phyloP scores from a whole-genome alignment of 805 yeast genomes.

The Wickerhamomyces hampshirensis region DNA sequence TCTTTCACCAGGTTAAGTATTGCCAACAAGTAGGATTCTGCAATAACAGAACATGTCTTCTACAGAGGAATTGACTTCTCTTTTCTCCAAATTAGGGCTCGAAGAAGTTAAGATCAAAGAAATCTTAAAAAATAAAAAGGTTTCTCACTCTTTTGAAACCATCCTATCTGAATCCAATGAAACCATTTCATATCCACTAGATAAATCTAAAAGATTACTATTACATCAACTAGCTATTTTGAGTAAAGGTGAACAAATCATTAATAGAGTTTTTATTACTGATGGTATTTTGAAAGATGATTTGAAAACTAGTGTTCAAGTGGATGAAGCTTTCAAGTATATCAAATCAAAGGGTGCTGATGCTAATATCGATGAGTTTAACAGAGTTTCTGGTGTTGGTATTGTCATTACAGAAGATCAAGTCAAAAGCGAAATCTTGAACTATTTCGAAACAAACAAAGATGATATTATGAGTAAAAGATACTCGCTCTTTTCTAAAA shows the following conservation, averaged over 20 bases:
- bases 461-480: conserved; percentile 64
- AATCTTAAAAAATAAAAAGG: conserved; percentile 80
- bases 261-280: conserved; percentile 48
- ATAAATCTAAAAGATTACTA: conserved; percentile 57
- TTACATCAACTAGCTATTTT: conserved; percentile 76
- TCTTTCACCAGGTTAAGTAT: too few species aligned
- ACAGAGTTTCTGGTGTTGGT: conserved; percentile 78
- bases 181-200: conserved; percentile 34
- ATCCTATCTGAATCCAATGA: conserved; percentile 44
- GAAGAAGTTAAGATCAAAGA: conserved; percentile 74
- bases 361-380: conserved; percentile 47
- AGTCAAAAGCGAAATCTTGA: conserved; percentile 50
- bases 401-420: conserved; percentile 62
- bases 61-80: conserved; percentile 31
- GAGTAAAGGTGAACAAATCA: conserved; percentile 48
- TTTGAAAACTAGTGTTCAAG: conserved; percentile 64
- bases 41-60: conserved; percentile 13
- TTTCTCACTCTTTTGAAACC: conserved; percentile 60
- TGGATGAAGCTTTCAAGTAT: conserved; percentile 77
- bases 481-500: conserved; percentile 71
- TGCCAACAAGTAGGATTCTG: too few species aligned
- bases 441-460: conserved; percentile 56
- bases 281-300: conserved; percentile 60
- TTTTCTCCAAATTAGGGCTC: conserved; percentile 49
- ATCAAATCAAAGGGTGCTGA: conserved; percentile 45